Evolutionary conservation across 306 rosid species (phyloP).

Genomic region (Medicago truncatula): MtrunA17r5.0-ANR NC_053049.1:1001001-1001500

Average conservation of each 20-base stretch:
- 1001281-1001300: neutral
- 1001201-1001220: neutral
- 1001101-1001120: neutral
- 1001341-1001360: neutral
- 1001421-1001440: neutral
- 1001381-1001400: neutral
- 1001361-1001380: neutral
- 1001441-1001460: too few relatives aligned
- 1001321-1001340: conserved; percentile 4
- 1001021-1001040: conserved; percentile 71
- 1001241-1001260: neutral
- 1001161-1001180: neutral
- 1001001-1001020: neutral
- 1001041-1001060: conserved; percentile 88
- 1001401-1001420: neutral
- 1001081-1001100: conserved; percentile 60
- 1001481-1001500: too few relatives aligned
- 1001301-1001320: too few relatives aligned
- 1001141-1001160: neutral
- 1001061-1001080: conserved; percentile 80
- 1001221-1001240: neutral
- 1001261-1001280: neutral
- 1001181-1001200: neutral
- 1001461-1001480: too few relatives aligned
- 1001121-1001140: neutral